These are phyloP conservation scores for Candida oleophila DNA, from an alignment of 805 yeast species.

Conservation along the genomic window DNA sequence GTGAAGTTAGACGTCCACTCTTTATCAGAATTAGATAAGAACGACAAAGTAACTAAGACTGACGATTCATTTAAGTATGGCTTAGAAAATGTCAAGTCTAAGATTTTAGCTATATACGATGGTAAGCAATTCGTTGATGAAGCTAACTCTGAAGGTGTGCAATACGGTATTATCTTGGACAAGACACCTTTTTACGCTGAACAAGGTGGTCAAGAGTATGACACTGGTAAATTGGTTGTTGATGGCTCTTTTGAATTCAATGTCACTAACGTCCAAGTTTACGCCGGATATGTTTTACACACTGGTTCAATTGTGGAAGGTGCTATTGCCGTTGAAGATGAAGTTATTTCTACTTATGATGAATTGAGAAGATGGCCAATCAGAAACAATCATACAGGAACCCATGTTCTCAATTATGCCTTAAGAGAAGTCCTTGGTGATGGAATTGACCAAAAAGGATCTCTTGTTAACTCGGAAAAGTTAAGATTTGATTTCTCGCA, in stretches of 20 bases:
- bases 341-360: conserved; percentile 82
- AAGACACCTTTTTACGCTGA: conserved; percentile 96
- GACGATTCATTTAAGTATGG: conserved; percentile 82
- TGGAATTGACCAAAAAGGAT: conserved; percentile 92
- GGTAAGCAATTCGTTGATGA: conserved; percentile 60
- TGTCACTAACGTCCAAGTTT: conserved; percentile 87
- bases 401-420: conserved; percentile 90
- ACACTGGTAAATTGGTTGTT: conserved; percentile 87
- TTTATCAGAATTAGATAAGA: conserved; percentile 64
- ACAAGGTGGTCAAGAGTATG: conserved; percentile 98
- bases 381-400: conserved; percentile 97
- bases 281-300: conserved; percentile 94
- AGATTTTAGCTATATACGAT: conserved; percentile 67
- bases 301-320: conserved; percentile 88
- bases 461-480: conserved; percentile 92
- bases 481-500: conserved; percentile 95
- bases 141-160: conserved; percentile 35
- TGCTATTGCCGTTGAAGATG: conserved; percentile 60
- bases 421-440: conserved; percentile 84
- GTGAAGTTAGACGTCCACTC: conserved; percentile 91
- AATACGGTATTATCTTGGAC: conserved; percentile 80
- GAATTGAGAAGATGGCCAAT: conserved; percentile 95
- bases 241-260: conserved; percentile 86
- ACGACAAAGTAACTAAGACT: conserved; percentile 64
- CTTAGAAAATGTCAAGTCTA: conserved; percentile 64